Evolutionary conservation across 768 basidiomycete species (phyloP).

Genomic region (Aureoboletus auriporus): DNA sequence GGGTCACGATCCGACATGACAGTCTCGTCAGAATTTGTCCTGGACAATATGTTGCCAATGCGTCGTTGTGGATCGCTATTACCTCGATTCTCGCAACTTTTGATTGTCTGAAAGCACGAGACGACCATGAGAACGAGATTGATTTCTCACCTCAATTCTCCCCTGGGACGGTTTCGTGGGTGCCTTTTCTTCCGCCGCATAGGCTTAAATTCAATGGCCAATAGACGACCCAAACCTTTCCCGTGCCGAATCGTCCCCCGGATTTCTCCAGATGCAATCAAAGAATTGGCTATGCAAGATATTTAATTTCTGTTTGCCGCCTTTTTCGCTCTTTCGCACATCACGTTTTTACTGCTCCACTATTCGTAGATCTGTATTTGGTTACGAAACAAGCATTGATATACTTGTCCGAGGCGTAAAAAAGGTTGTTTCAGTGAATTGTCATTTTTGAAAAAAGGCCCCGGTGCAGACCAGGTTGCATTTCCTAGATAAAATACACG

Average conservation of each 20-base stretch:
- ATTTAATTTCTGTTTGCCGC: background rate
- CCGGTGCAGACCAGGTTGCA: no score
- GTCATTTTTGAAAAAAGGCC: background rate
- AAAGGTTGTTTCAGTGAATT: background rate
- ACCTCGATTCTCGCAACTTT: slow-evolving; percentile 22
- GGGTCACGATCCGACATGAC: background rate
- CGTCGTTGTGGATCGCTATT: slow-evolving; percentile 25
- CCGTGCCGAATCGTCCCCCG: slow-evolving; percentile 21
- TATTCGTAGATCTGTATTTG: background rate
- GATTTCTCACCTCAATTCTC: slow-evolving; percentile 22
- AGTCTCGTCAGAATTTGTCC: slow-evolving; percentile 18
- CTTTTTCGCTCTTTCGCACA: background rate
- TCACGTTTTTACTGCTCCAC: background rate
- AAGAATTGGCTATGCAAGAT: slow-evolving; percentile 10
- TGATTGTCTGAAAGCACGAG: slow-evolving; percentile 18
- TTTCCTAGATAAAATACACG: no score
- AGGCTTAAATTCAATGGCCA: background rate
- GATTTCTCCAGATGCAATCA: slow-evolving; percentile 3
- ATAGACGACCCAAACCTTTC: slow-evolving; percentile 21
- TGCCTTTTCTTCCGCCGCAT: background rate
- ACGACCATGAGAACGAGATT: slow-evolving; percentile 22
- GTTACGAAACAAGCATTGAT: background rate
- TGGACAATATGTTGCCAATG: slow-evolving; percentile 19
- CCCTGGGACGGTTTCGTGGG: slow-evolving; percentile 17
- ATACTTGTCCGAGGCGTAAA: background rate